phyloP scores from a whole-genome alignment of 2,329 filamentous ascomycete genomes.

The Diaporthe citriasiana region DNA sequence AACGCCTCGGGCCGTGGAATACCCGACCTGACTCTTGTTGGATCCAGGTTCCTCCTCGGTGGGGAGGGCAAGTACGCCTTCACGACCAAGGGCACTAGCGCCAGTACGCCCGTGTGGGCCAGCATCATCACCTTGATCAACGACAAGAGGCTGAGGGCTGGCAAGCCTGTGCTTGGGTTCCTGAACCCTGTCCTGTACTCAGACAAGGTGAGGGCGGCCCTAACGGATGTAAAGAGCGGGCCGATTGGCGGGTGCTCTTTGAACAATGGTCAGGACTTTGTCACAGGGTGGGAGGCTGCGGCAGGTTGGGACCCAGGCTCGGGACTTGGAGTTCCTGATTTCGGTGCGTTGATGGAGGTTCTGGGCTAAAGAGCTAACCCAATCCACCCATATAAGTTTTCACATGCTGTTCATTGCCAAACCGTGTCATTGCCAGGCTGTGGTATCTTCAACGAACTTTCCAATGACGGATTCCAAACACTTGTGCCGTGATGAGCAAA shows the following conservation, averaged over 20 bases:
- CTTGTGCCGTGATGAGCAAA: background rate
- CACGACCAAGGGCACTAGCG: conserved; percentile 61
- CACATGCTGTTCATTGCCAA: background rate
- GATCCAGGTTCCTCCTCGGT: conserved; percentile 47
- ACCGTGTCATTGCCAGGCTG: background rate
- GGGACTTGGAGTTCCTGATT: conserved; percentile 44
- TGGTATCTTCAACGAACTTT: background rate
- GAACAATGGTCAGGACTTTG: conserved; percentile 40
- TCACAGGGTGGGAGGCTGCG: conserved; percentile 48
- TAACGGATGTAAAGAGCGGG: conserved; percentile 49
- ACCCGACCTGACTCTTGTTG: conserved; percentile 47
- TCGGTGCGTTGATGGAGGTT: conserved; percentile 5
- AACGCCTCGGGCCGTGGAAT: conserved; percentile 45
- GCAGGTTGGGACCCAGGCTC: conserved; percentile 49
- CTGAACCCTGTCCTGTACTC: conserved; percentile 48
- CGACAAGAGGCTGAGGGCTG: conserved; percentile 67
- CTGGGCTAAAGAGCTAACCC: background rate
- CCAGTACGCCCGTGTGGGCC: conserved; percentile 70
- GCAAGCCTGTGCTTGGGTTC: conserved; percentile 57
- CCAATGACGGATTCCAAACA: background rate
- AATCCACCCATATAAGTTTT: background rate
- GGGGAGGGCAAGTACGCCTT: conserved; percentile 49
- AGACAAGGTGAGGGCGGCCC: conserved; percentile 45
- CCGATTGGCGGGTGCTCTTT: conserved; percentile 50
- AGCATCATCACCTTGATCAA: conserved; percentile 74